These are phyloP conservation scores for Kernera saxatilis DNA, from an alignment of 345 rosid species.

Conservation along the genomic window DNA sequence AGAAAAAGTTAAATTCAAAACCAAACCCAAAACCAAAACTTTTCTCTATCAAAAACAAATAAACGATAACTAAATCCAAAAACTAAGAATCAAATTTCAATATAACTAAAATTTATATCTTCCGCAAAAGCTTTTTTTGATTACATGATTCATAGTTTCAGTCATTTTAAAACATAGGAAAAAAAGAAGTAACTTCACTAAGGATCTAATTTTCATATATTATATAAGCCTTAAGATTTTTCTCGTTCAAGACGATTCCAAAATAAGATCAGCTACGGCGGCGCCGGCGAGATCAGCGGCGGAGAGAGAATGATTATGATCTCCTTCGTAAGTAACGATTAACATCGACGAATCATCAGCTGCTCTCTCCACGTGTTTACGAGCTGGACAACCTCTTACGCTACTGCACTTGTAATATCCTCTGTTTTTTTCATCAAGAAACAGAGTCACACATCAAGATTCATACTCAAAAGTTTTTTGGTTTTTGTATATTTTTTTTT, in stretches of 20 bases:
- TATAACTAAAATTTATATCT: neutral
- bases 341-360: conserved; percentile 77
- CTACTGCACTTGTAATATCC: conserved; percentile 98
- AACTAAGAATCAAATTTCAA: neutral
- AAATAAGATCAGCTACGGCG: conserved; percentile 48
- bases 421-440: conserved; percentile 37
- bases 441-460: neutral
- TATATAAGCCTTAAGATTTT: neutral
- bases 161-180: neutral
- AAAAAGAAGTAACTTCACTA: neutral
- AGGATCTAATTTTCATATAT: neutral
- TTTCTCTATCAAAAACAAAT: neutral
- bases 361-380: conserved; percentile 95
- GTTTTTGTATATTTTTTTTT: neutral
- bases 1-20: neutral
- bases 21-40: neutral
- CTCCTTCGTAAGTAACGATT: conserved; percentile 89
- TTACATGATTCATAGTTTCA: conserved; percentile 16
- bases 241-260: conserved; percentile 65
- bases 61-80: too few relatives aligned
- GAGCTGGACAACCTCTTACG: conserved; percentile 91
- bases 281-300: conserved; percentile 48
- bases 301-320: conserved; percentile 71
- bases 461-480: neutral
- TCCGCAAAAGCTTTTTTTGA: conserved; percentile 2